Percentiles rank a stretch among this genome's conserved stretches.
These are phyloP conservation scores for Cyclotella baltica DNA, from an alignment of 108 stramenopile genomes.

Conservation along the genomic window DNA sequence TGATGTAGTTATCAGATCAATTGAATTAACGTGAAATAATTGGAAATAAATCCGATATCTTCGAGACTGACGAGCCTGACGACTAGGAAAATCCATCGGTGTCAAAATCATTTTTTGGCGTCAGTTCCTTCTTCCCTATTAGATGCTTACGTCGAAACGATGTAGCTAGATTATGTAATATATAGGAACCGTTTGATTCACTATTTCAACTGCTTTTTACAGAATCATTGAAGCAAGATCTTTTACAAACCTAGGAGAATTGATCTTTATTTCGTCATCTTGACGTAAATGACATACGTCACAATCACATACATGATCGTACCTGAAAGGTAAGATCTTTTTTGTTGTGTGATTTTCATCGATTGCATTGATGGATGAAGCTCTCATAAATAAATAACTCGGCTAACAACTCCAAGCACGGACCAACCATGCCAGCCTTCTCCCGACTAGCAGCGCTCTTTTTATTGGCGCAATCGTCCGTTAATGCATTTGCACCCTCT, in stretches of 20 bases:
- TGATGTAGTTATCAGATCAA: too few species aligned
- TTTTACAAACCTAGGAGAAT: neutral
- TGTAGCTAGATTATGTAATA: slow-evolving; percentile 5
- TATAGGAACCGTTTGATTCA: neutral
- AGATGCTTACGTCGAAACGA: slow-evolving; percentile 8
- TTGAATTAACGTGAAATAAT: too few species aligned
- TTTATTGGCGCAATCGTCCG: slow-evolving; percentile 31
- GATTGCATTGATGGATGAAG: neutral
- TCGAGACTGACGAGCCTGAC: neutral
- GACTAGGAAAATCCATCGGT: neutral
- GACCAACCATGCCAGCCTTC: slow-evolving; percentile 31
- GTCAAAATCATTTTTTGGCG: neutral
- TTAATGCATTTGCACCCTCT: slow-evolving; percentile 28
- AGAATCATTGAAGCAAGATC: neutral
- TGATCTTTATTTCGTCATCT: neutral
- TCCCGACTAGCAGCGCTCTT: slow-evolving; percentile 25
- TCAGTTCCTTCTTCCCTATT: neutral
- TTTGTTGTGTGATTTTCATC: neutral
- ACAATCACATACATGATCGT: neutral
- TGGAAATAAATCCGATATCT: neutral
- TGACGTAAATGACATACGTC: neutral
- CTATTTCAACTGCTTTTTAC: too few species aligned
- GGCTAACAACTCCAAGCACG: too few species aligned
- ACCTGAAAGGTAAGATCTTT: neutral
- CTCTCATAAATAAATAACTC: neutral